Evolutionary conservation across 148 eudicot genomes (phyloP).

Genomic region (Vaccinium macrocarpon): DNA sequence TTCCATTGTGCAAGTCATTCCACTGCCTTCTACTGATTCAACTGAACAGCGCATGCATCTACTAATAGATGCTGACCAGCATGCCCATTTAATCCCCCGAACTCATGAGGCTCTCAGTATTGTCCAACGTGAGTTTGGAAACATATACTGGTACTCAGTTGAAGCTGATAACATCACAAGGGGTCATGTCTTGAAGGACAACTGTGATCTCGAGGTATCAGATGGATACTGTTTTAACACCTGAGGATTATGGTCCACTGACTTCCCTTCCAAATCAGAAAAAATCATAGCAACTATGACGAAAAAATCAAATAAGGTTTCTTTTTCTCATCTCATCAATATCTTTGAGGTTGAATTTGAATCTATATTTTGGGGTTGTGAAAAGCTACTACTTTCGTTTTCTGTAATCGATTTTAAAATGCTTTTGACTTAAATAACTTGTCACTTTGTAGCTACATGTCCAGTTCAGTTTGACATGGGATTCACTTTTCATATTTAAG

Average conservation of each 20-base stretch:
- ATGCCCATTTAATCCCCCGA: constrained; percentile 76
- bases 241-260: constrained; percentile 76
- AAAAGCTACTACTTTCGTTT: neutral
- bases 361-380: neutral
- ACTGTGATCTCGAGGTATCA: constrained; percentile 42
- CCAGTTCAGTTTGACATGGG: neutral
- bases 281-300: constrained; percentile 74
- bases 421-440: neutral
- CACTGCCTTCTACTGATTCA: constrained; percentile 82
- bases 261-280: constrained; percentile 78
- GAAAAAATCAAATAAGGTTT: constrained; percentile 76
- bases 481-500: neutral
- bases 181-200: constrained; percentile 68
- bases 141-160: constrained; percentile 92
- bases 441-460: neutral
- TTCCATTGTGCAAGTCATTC: constrained; percentile 77
- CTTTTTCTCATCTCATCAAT: constrained; percentile 7
- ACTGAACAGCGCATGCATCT: constrained; percentile 83
- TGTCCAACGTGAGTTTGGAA: constrained; percentile 59
- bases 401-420: neutral
- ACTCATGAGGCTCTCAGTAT: constrained; percentile 72
- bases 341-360: neutral
- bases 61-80: constrained; percentile 54
- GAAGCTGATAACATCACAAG: constrained; percentile 63
- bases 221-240: constrained; percentile 72